Base-by-base conservation (phyloP, 441 rosid species). In the Brassica hybrid region DNA sequence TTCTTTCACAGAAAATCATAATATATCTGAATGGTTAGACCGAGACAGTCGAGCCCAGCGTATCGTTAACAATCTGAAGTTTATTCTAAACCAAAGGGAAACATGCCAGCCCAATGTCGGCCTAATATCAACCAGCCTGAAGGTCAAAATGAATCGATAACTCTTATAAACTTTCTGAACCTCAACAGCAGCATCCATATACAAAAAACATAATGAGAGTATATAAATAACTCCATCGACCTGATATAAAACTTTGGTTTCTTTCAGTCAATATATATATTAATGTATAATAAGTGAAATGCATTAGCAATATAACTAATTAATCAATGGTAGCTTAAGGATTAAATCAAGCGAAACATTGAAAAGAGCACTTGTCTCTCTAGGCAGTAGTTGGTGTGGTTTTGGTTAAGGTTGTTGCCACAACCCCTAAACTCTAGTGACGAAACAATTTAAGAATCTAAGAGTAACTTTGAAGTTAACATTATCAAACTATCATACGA, bases 391-490 rank as follows among this genome's bases (percentile, higher is more conserved):
- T 68, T 62, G 82, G 74, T 79, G 43, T 63, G 41, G 54, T 74
- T 68, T 57, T 7, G 75, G 78, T 78, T 73, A 74, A 73, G 60
- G 78, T 79, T 61, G 82, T 69, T 74, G 75, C 71, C 82, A 68
- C 71, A 54, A 41, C 61, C 69, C 75, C 82, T 79, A 79, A 68
- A 23, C n/a, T 79, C 54, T 68, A 79, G 74, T 68, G 78, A 73
- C 52, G 62, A 68, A 54, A 73, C 75, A 68, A 62, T 54, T 18
- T 32, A 25, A 78, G 57, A 17, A 52, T 63, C 25, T 1, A 68
- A 67, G 82, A 73, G 75, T 71, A 45, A 58, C 76, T 27, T 17
- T 50, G 77, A 77, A 68, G 75, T 52, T 80, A 67, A 65, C 65
- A 79, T 67, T 74, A 68, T 68, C 43, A 62, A 54, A 73, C 56